Percentiles rank a stretch among this genome's conserved stretches.
phyloP scores from a whole-genome alignment of 495 filamentous ascomycete species.

The Geopyxis carbonaria region DNA sequence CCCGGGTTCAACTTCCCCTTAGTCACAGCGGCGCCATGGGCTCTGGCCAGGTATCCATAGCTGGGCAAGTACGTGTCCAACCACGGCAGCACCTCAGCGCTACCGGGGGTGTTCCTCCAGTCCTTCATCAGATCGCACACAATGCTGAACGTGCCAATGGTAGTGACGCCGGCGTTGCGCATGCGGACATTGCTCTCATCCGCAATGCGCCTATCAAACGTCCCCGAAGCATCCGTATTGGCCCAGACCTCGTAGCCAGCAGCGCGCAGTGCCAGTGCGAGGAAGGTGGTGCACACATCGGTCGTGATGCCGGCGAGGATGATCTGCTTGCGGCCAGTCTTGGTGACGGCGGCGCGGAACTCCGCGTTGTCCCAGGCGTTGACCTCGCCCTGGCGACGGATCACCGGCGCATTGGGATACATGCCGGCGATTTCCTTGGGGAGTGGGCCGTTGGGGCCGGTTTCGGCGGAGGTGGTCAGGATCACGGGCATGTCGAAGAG shows the following conservation, averaged over 20 bases:
- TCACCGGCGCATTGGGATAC: slow-evolving; percentile 49
- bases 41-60: slow-evolving; percentile 32
- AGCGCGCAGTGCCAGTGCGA: slow-evolving; percentile 50
- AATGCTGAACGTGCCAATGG: slow-evolving; percentile 49
- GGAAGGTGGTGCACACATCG: slow-evolving; percentile 56
- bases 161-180: slow-evolving; percentile 47
- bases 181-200: slow-evolving; percentile 49
- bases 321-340: slow-evolving; percentile 50
- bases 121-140: slow-evolving; percentile 60
- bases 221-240: slow-evolving; percentile 56
- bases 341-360: slow-evolving; percentile 47
- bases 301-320: slow-evolving; percentile 60
- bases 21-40: slow-evolving; percentile 29
- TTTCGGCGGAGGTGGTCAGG: slow-evolving; percentile 50
- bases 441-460: slow-evolving; percentile 49
- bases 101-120: slow-evolving; percentile 54
- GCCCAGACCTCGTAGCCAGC: slow-evolving; percentile 65
- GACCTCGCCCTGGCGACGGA: slow-evolving; percentile 57
- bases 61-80: slow-evolving; percentile 39
- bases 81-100: slow-evolving; percentile 43
- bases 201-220: slow-evolving; percentile 38
- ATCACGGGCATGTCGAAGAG: slow-evolving; percentile 53
- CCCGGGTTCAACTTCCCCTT: slow-evolving; percentile 30
- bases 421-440: slow-evolving; percentile 52
- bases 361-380: slow-evolving; percentile 65